These are phyloP conservation scores for Puccinia polysora DNA, from an alignment of 1,284 basidiomycete species.

Conservation along the genomic window DNA sequence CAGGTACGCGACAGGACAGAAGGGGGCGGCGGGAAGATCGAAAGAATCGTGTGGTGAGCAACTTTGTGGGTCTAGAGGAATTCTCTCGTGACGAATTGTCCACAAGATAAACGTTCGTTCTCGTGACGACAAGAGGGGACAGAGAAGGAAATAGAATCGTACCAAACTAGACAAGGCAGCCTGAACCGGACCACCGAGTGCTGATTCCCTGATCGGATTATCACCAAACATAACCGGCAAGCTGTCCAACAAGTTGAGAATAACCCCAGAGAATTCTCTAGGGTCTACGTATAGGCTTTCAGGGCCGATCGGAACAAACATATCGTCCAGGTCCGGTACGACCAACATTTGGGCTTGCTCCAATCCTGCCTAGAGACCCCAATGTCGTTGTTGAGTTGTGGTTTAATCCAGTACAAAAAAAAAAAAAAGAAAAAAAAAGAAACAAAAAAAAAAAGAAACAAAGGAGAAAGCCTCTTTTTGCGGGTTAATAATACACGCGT, in stretches of 20 bases:
- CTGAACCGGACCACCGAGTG: slow-evolving; percentile 73
- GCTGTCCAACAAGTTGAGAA: slow-evolving; percentile 64
- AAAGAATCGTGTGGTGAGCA: too few species aligned
- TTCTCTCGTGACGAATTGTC: too few species aligned
- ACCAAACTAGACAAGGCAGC: slow-evolving; percentile 68
- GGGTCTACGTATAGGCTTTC: slow-evolving; percentile 77
- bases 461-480: too few species aligned
- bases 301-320: slow-evolving; percentile 71
- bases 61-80: too few species aligned
- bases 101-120: too few species aligned
- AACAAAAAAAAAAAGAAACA: too few species aligned
- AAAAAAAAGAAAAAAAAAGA: too few species aligned
- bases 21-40: too few species aligned
- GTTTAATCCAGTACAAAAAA: too few species aligned
- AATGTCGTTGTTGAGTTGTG: background rate
- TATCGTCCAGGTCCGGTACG: slow-evolving; percentile 81
- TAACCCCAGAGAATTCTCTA: slow-evolving; percentile 60
- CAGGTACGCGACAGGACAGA: too few species aligned
- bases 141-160: slow-evolving; percentile 33
- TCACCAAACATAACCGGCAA: slow-evolving; percentile 66
- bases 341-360: slow-evolving; percentile 72
- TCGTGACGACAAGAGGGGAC: too few species aligned
- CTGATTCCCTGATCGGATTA: slow-evolving; percentile 60
- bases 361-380: slow-evolving; percentile 57
- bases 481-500: too few species aligned